Percentiles rank a stretch among this genome's conserved stretches.
Evolutionary conservation across 2,329 filamentous ascomycete species (phyloP).

Genomic region (Fusarium bulbicola): DNA sequence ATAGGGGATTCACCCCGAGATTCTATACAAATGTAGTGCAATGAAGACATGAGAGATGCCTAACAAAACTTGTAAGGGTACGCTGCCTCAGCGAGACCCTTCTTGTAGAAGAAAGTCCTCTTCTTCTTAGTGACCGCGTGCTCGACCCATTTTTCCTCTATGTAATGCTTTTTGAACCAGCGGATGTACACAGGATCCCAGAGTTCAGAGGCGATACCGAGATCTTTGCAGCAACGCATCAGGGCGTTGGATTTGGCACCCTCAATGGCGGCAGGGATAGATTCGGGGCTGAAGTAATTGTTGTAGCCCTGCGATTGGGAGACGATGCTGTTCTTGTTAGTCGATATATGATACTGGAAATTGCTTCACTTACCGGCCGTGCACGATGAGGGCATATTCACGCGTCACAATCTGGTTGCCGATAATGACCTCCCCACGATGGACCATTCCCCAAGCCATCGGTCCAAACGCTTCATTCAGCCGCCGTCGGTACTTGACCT

Average conservation of each 20-base stretch:
- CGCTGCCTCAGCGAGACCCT: conserved; percentile 75
- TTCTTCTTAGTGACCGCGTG: conserved; percentile 87
- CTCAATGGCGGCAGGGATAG: conserved; percentile 92
- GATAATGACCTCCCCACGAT: conserved; percentile 84
- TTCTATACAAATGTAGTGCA: conserved; percentile 15
- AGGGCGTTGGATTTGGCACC: conserved; percentile 98
- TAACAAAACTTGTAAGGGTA: conserved; percentile 64
- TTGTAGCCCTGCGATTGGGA: conserved; percentile 94
- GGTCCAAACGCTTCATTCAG: conserved; percentile 92
- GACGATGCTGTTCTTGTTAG: conserved; percentile 71
- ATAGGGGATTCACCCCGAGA: neutral
- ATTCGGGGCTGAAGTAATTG: conserved; percentile 88
- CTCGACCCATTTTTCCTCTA: conserved; percentile 88
- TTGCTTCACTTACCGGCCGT: conserved; percentile 74
- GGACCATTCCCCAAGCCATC: conserved; percentile 94
- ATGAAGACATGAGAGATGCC: neutral
- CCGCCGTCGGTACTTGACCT: conserved; percentile 96
- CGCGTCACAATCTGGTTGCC: conserved; percentile 84
- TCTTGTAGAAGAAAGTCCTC: conserved; percentile 86
- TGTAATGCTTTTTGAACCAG: conserved; percentile 78
- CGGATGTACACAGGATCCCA: conserved; percentile 96
- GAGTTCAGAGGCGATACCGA: conserved; percentile 92
- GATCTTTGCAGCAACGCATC: conserved; percentile 98
- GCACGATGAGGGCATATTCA: conserved; percentile 90
- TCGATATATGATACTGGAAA: neutral